phyloP scores from a whole-genome alignment of 805 yeast species.

The Candida nitratophila region DNA sequence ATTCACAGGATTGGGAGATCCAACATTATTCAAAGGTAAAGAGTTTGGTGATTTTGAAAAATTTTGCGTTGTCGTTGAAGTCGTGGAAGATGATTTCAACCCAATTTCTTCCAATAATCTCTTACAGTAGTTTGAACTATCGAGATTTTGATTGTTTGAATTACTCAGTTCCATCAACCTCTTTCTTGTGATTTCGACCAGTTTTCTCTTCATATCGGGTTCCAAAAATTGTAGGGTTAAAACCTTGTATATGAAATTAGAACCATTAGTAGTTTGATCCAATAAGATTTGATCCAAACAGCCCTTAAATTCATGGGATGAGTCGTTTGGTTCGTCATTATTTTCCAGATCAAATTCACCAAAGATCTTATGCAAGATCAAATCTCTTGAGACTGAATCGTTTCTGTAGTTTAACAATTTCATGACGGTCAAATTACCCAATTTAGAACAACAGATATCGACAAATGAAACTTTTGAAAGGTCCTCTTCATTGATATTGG shows the following conservation, averaged over 20 bases:
- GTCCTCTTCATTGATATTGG: not conserved
- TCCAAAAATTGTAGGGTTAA: slow-evolving; percentile 66
- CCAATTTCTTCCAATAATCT: slow-evolving; percentile 92
- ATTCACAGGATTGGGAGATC: too few species aligned
- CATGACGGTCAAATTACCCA: slow-evolving; percentile 76
- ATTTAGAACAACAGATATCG: slow-evolving; percentile 36
- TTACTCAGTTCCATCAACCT: slow-evolving; percentile 50
- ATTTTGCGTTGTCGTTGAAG: slow-evolving; percentile 5
- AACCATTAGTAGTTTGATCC: slow-evolving; percentile 59
- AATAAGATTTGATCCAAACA: slow-evolving; percentile 44
- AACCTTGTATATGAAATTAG: slow-evolving; percentile 73
- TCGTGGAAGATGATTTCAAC: slow-evolving; percentile 23
- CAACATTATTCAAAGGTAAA: not conserved
- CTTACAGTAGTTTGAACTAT: slow-evolving; percentile 62
- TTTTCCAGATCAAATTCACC: slow-evolving; percentile 6
- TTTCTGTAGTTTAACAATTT: slow-evolving; percentile 68
- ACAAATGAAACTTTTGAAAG: slow-evolving; percentile 8
- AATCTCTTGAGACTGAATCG: slow-evolving; percentile 53
- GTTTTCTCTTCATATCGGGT: slow-evolving; percentile 46
- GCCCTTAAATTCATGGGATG: not conserved
- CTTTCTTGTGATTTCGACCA: slow-evolving; percentile 55
- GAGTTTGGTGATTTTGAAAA: not conserved
- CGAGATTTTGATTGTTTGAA: not conserved
- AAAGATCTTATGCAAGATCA: slow-evolving; percentile 61
- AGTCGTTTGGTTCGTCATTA: too few species aligned